Conservation (phyloP, 2,329 filamentous ascomycete species). For the Arthrobotrys sinensis region DNA sequence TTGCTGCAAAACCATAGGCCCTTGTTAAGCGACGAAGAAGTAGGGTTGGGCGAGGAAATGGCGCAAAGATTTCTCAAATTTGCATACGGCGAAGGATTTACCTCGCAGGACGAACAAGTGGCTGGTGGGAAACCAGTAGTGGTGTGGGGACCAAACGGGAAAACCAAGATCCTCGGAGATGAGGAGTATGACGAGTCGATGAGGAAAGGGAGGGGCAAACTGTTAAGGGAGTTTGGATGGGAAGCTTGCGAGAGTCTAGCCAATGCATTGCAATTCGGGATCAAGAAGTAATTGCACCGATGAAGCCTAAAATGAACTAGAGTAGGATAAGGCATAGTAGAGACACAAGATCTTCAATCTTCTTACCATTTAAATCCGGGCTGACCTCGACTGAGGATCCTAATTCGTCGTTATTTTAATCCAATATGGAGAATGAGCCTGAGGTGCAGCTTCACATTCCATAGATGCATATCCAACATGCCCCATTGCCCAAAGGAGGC, state of each 20-base stretch:
- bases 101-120: not conserved
- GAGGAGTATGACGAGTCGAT: slow-evolving; percentile 37
- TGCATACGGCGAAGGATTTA: slow-evolving; percentile 48
- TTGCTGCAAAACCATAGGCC: slow-evolving; percentile 45
- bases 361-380: not conserved
- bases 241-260: slow-evolving; percentile 43
- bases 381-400: not conserved
- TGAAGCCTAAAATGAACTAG: not conserved
- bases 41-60: slow-evolving; percentile 42
- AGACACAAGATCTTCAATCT: not conserved
- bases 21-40: slow-evolving; percentile 18
- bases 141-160: slow-evolving; percentile 42
- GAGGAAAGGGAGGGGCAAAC: slow-evolving; percentile 36
- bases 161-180: slow-evolving; percentile 8
- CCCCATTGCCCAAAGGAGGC: not conserved
- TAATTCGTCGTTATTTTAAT: not conserved
- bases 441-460: slow-evolving; percentile 19
- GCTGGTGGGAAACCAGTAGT: not conserved
- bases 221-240: slow-evolving; percentile 35
- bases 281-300: slow-evolving; percentile 5
- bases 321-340: not conserved
- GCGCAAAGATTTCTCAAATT: slow-evolving; percentile 25
- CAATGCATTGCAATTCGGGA: slow-evolving; percentile 39
- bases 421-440: not conserved
- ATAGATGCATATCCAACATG: slow-evolving; percentile 4